Evolutionary conservation across 345 rosid species (phyloP).

Genomic region (Corchorus olitorius): DNA sequence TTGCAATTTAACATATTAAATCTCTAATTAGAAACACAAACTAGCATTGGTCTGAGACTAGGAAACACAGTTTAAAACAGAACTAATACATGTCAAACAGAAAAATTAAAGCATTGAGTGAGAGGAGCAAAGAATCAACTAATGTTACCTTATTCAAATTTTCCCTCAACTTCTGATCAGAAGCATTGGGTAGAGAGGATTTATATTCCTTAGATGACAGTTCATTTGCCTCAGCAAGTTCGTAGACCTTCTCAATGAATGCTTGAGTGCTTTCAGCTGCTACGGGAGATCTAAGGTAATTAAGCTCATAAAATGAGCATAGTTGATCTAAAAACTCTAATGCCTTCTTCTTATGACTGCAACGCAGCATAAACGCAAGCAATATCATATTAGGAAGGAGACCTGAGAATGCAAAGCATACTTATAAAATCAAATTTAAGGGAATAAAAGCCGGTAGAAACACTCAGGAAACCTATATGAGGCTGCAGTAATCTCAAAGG

Average conservation of each 20-base stretch:
- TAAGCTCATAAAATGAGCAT: conserved; percentile 73
- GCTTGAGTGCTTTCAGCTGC: conserved; percentile 48
- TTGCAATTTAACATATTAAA: conserved; percentile 15
- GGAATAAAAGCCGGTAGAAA: neutral
- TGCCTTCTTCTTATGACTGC: conserved; percentile 79
- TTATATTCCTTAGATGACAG: conserved; percentile 60
- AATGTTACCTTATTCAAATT: conserved; percentile 59
- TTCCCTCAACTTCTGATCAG: conserved; percentile 44
- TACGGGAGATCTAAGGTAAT: conserved; percentile 52
- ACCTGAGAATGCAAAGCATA: conserved; percentile 3
- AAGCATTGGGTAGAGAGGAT: conserved; percentile 52
- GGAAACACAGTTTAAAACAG: neutral
- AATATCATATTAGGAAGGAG: conserved; percentile 12
- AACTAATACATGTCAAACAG: neutral
- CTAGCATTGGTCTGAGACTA: neutral
- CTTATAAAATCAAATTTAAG: conserved; percentile 1
- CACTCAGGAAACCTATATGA: conserved; percentile 66
- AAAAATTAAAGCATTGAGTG: neutral
- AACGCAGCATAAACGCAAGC: conserved; percentile 32
- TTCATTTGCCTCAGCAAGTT: conserved; percentile 79
- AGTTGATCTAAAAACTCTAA: conserved; percentile 74
- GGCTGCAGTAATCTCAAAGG: conserved; percentile 64
- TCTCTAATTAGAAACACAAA: conserved; percentile 7
- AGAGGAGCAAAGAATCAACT: conserved; percentile 1
- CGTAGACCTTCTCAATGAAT: conserved; percentile 66